Percentiles rank a stretch among this genome's conserved stretches.
These are phyloP conservation scores for Colletotrichum sp. DNA, from an alignment of 2,329 filamentous ascomycete genomes.

Conservation along the genomic window DNA sequence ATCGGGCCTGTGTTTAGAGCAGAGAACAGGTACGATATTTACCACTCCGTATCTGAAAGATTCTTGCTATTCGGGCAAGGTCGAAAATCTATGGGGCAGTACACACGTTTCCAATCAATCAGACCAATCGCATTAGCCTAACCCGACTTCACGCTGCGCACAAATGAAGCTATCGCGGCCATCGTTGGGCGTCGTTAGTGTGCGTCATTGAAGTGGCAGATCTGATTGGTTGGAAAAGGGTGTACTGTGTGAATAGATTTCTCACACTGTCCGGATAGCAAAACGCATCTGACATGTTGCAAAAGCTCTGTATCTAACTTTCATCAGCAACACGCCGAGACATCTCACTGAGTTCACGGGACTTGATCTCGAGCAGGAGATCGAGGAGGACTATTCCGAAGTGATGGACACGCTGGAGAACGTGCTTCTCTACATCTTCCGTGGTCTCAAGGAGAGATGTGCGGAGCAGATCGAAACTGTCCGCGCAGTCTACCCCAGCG, in stretches of 20 bases:
- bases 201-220: no score
- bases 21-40: conserved; percentile 47
- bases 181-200: no score
- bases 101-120: no score
- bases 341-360: conserved; percentile 91
- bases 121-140: no score
- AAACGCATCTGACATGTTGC: background rate
- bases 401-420: conserved; percentile 7
- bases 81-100: no score
- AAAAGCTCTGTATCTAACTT: background rate
- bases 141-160: no score
- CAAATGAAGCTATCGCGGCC: no score
- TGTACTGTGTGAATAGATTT: no score
- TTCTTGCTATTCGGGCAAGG: no score
- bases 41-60: background rate
- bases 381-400: conserved; percentile 70
- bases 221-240: no score
- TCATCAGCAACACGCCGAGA: conserved; percentile 79
- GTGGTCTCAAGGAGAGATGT: conserved; percentile 53
- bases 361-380: conserved; percentile 90
- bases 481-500: conserved; percentile 76
- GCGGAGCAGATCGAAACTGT: conserved; percentile 75
- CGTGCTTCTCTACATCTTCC: conserved; percentile 2
- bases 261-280: no score
- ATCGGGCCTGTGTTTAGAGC: conserved; percentile 84